A percentile compares a stretch with the other conserved stretches of the same genome.
Conservation (phyloP, 768 basidiomycete species). For the Calocera cornea region DNA sequence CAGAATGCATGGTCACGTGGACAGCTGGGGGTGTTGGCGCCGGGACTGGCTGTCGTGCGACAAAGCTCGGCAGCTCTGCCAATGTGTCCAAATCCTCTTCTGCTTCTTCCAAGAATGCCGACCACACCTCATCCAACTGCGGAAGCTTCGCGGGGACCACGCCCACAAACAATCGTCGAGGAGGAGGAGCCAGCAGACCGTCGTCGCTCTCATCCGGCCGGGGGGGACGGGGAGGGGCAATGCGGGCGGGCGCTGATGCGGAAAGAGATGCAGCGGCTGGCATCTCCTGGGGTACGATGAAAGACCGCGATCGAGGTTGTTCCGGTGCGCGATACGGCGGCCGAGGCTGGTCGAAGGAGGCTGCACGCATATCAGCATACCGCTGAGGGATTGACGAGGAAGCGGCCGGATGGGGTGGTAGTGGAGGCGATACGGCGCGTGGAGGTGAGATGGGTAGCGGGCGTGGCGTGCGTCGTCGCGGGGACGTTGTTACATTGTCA, state of each 20-base stretch:
- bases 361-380: background rate
- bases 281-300: background rate
- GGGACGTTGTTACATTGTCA: background rate
- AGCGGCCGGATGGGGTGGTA: background rate
- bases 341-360: background rate
- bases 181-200: background rate
- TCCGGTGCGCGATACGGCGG: background rate
- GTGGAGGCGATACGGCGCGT: background rate
- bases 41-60: background rate
- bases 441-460: background rate
- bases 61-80: background rate
- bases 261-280: background rate
- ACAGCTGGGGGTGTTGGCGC: background rate
- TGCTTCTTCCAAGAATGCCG: constrained; percentile 9
- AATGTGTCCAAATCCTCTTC: constrained; percentile 7
- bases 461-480: background rate
- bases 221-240: background rate
- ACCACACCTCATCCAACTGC: constrained; percentile 10
- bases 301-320: background rate
- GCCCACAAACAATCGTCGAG: background rate
- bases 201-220: background rate
- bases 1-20: background rate
- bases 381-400: background rate
- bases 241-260: background rate
- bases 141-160: constrained; percentile 3